These are phyloP conservation scores for Aegilops speltoides DNA, from an alignment of 176 grass and related monocot genomes.

Conservation along the genomic window DNA sequence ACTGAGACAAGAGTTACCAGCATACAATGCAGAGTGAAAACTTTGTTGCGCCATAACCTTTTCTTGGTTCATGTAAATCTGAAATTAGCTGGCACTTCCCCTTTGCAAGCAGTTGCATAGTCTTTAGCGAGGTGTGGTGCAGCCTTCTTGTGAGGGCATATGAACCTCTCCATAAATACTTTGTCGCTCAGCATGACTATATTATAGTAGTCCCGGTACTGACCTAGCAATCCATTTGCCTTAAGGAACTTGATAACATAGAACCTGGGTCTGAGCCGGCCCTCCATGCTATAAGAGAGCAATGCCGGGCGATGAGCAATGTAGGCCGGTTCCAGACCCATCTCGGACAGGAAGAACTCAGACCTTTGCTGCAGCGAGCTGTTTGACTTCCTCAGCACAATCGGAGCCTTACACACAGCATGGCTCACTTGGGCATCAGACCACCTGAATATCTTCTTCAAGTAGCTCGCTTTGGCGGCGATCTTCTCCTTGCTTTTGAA, in stretches of 20 bases:
- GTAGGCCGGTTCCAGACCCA: neutral
- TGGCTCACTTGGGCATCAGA: neutral
- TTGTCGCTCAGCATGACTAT: constrained; percentile 2
- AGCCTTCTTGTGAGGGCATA: constrained; percentile 17
- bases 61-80: neutral
- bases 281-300: neutral
- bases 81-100: constrained; percentile 1
- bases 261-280: neutral
- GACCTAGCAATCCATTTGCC: neutral
- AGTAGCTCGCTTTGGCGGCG: neutral
- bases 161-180: constrained; percentile 30
- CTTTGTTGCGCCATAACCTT: neutral
- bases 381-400: neutral
- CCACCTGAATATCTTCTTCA: neutral
- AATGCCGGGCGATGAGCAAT: neutral
- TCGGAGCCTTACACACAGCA: neutral
- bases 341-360: neutral
- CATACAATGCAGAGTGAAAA: neutral
- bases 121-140: constrained; percentile 16
- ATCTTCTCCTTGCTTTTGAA: neutral
- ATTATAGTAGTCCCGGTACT: neutral
- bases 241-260: neutral
- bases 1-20: neutral
- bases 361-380: neutral
- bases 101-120: constrained; percentile 1